These are phyloP conservation scores for Cryptosporidium canis DNA, from an alignment of 169 alveolate genomes.

Conservation along the genomic window DNA sequence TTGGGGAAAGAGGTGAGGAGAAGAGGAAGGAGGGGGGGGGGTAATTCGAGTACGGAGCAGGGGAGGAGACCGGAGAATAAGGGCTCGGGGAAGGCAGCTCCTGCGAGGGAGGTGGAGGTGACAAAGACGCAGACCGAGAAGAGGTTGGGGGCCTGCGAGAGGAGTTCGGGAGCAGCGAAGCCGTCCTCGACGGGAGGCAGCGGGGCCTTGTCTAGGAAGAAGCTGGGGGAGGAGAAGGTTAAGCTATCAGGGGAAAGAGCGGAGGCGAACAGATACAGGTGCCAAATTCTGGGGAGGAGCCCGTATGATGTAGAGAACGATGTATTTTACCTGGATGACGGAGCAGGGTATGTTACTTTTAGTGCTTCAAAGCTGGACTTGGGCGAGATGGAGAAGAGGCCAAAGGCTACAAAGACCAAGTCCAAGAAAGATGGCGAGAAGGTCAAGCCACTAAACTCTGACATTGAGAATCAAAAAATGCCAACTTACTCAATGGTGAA, in stretches of 20 bases:
- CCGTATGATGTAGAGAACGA: conserved; percentile 18
- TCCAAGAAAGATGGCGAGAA: not conserved
- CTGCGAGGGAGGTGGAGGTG: not conserved
- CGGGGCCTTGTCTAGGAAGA: not conserved
- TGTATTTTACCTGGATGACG: conserved; percentile 47
- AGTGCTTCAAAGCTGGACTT: not conserved
- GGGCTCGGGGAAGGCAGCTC: not conserved
- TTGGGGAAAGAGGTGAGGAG: not conserved
- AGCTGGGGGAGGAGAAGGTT: not conserved
- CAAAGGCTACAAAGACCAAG: not conserved
- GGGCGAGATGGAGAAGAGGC: not conserved
- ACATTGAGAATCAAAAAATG: not conserved
- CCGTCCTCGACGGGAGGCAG: not conserved
- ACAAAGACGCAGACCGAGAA: not conserved
- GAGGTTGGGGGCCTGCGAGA: not conserved
- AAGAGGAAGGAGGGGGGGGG: not conserved
- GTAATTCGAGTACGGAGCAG: not conserved
- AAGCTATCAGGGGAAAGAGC: not conserved
- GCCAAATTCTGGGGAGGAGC: not conserved
- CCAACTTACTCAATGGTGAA: not conserved
- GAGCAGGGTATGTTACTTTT: conserved; percentile 43
- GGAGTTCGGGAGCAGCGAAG: not conserved
- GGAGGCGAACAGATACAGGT: not conserved
- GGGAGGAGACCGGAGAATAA: not conserved
- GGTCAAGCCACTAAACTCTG: not conserved